These are phyloP conservation scores for Lactarius hatsudake DNA, from an alignment of 768 basidiomycete genomes.

Conservation along the genomic window DNA sequence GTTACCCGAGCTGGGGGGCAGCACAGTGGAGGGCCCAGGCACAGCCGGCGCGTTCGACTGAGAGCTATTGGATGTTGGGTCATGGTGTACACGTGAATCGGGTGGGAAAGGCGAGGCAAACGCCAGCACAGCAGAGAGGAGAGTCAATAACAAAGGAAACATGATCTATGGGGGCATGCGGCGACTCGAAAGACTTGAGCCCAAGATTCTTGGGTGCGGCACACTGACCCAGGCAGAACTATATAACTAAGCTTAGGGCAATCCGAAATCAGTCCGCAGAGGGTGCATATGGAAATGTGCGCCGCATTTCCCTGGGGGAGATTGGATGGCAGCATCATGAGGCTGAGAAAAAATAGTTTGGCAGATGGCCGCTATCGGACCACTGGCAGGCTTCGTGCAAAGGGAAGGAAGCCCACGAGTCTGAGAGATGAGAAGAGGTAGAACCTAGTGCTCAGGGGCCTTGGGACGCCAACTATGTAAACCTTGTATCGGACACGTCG, in stretches of 20 bases:
- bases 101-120: neutral
- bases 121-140: neutral
- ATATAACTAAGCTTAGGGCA: slow-evolving; percentile 4
- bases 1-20: neutral
- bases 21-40: neutral
- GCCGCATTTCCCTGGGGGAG: neutral
- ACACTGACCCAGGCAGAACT: neutral
- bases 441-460: too few species aligned
- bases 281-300: neutral
- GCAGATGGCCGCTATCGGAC: neutral
- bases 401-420: neutral
- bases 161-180: neutral
- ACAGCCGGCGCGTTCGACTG: neutral
- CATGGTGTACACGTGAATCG: neutral
- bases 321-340: neutral
- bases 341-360: neutral
- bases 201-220: neutral
- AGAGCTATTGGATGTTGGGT: neutral
- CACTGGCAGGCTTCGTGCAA: neutral
- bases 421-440: neutral
- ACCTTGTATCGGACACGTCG: neutral
- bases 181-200: neutral
- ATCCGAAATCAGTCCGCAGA: neutral
- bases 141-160: neutral
- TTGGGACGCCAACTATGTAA: too few species aligned